These are phyloP conservation scores for Lactarius hatsudake DNA, from an alignment of 768 basidiomycete genomes.

Conservation along the genomic window DNA sequence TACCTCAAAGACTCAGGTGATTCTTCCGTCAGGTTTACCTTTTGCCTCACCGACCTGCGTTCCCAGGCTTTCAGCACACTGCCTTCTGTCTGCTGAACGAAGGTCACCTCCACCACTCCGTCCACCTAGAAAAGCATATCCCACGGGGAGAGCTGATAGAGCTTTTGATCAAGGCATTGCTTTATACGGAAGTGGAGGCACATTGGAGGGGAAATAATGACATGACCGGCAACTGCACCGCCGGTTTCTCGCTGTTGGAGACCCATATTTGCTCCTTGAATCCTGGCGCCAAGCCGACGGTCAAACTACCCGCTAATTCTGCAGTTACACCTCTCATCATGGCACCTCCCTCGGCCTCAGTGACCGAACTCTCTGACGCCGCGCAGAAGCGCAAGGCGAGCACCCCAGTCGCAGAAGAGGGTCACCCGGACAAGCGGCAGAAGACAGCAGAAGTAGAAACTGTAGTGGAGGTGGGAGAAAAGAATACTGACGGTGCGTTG, in stretches of 20 bases:
- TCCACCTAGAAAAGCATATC: conserved; percentile 67
- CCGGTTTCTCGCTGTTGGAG: conserved; percentile 71
- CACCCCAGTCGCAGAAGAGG: conserved; percentile 37
- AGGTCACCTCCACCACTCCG: conserved; percentile 64
- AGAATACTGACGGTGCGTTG: conserved; percentile 37
- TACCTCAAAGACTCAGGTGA: conserved; percentile 82
- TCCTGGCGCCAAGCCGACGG: conserved; percentile 33
- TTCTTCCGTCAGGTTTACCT: conserved; percentile 12
- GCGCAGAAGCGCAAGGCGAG: conserved; percentile 27
- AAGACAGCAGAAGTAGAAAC: conserved; percentile 51
- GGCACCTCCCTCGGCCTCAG: neutral
- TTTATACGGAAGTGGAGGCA: conserved; percentile 80
- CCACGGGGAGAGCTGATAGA: conserved; percentile 81
- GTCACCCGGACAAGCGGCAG: conserved; percentile 61
- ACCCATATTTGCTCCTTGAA: conserved; percentile 67
- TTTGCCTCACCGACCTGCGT: conserved; percentile 19
- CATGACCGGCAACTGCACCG: conserved; percentile 62
- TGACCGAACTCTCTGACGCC: conserved; percentile 10
- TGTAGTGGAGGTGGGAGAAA: conserved; percentile 28
- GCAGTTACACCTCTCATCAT: conserved; percentile 3
- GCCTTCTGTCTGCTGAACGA: conserved; percentile 81
- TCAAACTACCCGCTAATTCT: conserved; percentile 18
- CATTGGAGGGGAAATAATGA: conserved; percentile 66
- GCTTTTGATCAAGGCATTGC: conserved; percentile 72
- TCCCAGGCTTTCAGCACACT: conserved; percentile 72